phyloP scores from a whole-genome alignment of 2,329 filamentous ascomycete genomes.

The Apiospora malaysiana region DNA sequence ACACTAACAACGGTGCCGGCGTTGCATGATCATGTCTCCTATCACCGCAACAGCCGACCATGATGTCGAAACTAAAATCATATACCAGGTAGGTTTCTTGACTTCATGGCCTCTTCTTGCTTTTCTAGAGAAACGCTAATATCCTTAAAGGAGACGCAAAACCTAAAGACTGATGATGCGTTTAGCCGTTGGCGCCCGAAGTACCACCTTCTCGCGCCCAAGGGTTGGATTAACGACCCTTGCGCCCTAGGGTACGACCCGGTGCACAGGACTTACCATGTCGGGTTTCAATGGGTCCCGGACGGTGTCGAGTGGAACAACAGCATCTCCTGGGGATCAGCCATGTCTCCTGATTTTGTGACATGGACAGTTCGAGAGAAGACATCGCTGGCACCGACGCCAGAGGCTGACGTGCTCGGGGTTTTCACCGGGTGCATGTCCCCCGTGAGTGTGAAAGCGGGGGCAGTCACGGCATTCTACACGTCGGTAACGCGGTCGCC shows the following conservation, averaged over 20 bases:
- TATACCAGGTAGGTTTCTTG: not conserved
- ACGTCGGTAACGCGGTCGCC: not conserved
- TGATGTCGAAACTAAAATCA: not conserved
- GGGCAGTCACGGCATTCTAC: not conserved
- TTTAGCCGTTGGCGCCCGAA: not conserved
- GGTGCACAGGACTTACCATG: not conserved
- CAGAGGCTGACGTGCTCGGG: not conserved
- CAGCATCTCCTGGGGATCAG: constrained; percentile 1
- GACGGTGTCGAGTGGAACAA: not conserved
- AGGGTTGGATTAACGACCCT: not conserved
- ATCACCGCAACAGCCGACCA: not conserved
- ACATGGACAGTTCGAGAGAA: not conserved
- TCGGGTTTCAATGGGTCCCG: constrained; percentile 8
- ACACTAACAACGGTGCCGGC: not conserved
- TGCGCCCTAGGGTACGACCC: not conserved
- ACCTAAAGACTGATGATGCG: not conserved
- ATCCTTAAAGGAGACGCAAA: not conserved
- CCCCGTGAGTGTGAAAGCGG: not conserved
- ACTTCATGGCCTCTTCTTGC: not conserved
- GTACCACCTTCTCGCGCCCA: not conserved
- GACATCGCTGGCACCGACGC: not conserved
- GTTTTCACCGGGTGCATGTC: not conserved
- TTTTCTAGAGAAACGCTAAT: not conserved
- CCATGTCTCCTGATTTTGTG: not conserved
- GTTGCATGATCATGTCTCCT: not conserved